Percentiles rank a stretch among this genome's conserved stretches.
These are phyloP conservation scores for Ceratocystis eucalypticola DNA, from an alignment of 2,329 filamentous ascomycete genomes.

Conservation along the genomic window DNA sequence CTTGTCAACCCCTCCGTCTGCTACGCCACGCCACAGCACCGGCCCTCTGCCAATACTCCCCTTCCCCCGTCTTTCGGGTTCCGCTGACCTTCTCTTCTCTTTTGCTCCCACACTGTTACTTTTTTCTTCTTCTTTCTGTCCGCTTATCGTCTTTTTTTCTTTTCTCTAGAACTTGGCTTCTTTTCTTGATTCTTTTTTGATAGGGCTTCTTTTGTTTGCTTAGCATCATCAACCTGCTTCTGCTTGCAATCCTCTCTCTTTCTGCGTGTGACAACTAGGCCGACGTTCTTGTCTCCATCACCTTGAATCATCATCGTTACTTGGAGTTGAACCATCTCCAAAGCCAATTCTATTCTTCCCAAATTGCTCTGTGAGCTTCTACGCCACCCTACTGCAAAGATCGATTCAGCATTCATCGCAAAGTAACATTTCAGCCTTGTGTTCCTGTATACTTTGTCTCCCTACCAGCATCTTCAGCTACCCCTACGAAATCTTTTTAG, in stretches of 20 bases:
- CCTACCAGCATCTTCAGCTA: neutral
- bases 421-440: too few relatives aligned
- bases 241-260: neutral
- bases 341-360: neutral
- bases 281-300: neutral
- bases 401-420: too few relatives aligned
- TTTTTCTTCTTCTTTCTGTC: conserved; percentile 16
- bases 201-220: neutral
- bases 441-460: neutral
- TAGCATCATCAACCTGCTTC: conserved; percentile 7
- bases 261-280: neutral
- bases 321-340: neutral
- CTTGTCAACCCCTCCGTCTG: conserved; percentile 15
- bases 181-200: conserved; percentile 6
- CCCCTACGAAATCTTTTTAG: neutral
- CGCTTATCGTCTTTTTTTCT: conserved; percentile 9
- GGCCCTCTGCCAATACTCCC: conserved; percentile 17
- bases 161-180: conserved; percentile 2
- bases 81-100: conserved; percentile 17
- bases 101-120: conserved; percentile 13
- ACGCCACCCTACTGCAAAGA: neutral
- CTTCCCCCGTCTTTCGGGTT: conserved; percentile 17
- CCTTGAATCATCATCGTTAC: neutral
- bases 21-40: conserved; percentile 18
- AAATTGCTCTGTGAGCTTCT: neutral